phyloP scores from a whole-genome alignment of 208 protist species.

The Trichomonas vaginalis region DNA sequence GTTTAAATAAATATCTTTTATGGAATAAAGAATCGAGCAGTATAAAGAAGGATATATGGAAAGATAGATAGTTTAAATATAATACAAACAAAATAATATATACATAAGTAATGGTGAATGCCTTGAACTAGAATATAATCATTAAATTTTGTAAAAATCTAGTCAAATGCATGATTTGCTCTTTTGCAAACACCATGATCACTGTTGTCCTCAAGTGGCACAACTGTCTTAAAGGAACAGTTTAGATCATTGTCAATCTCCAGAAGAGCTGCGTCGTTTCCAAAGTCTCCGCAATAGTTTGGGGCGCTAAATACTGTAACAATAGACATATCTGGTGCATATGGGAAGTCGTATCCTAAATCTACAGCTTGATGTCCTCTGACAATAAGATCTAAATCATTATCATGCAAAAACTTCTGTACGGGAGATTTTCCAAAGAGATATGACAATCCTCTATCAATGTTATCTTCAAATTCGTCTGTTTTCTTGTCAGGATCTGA shows the following conservation, averaged over 20 bases:
- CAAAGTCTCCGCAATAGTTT: not conserved
- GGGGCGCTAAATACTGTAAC: not conserved
- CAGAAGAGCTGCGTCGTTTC: not conserved
- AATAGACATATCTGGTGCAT: not conserved
- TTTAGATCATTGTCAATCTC: not conserved
- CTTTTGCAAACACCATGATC: not conserved
- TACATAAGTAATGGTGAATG: no score
- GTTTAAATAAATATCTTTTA: no score
- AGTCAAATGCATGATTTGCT: not conserved
- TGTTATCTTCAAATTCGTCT: constrained; percentile 86
- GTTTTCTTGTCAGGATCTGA: constrained; percentile 84
- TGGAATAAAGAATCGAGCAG: no score
- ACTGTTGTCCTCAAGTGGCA: not conserved
- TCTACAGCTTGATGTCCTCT: not conserved
- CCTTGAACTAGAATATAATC: no score
- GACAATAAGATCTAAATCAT: constrained; percentile 62
- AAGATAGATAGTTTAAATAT: no score
- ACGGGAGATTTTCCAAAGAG: constrained; percentile 92
- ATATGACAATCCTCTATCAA: constrained; percentile 89
- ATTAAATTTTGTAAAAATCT: no score
- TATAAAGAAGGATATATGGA: no score
- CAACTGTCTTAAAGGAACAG: not conserved
- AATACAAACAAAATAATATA: no score
- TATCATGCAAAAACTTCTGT: constrained; percentile 82
- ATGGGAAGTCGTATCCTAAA: not conserved